These are phyloP conservation scores for Nemania serpens DNA, from an alignment of 2,329 filamentous ascomycete species.

Conservation along the genomic window DNA sequence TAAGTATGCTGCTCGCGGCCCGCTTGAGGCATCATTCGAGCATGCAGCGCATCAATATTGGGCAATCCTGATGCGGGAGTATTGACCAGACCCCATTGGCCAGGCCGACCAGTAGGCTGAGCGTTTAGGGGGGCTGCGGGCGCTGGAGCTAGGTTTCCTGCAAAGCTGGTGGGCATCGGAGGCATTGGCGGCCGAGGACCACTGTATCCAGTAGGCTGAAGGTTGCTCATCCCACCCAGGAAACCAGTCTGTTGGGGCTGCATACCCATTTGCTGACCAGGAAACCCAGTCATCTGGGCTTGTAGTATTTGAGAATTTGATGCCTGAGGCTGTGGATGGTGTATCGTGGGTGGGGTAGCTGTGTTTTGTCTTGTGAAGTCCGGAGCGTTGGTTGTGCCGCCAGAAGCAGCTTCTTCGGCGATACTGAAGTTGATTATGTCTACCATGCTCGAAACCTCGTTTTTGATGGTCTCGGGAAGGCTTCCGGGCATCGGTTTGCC, in stretches of 20 bases:
- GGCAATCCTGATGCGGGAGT: slow-evolving; percentile 86
- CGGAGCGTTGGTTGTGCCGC: slow-evolving; percentile 66
- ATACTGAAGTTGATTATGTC: slow-evolving; percentile 98
- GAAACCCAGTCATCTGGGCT: slow-evolving; percentile 70
- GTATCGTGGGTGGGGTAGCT: slow-evolving; percentile 57
- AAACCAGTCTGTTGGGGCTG: slow-evolving; percentile 75
- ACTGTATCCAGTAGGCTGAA: slow-evolving; percentile 77
- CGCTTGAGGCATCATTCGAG: slow-evolving; percentile 96
- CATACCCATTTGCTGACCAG: slow-evolving; percentile 61
- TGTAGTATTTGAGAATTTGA: slow-evolving; percentile 71
- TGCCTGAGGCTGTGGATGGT: slow-evolving; percentile 74
- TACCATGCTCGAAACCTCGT: slow-evolving; percentile 99
- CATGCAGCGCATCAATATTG: slow-evolving; percentile 90
- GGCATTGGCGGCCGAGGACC: slow-evolving; percentile 87
- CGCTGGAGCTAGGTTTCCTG: slow-evolving; percentile 67
- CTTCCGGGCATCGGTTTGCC: slow-evolving; percentile 76
- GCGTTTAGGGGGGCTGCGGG: slow-evolving; percentile 70
- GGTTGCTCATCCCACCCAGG: slow-evolving; percentile 63
- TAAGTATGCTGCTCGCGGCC: slow-evolving; percentile 84
- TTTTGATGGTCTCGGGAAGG: slow-evolving; percentile 85
- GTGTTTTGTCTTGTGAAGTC: slow-evolving; percentile 66
- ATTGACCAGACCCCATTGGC: slow-evolving; percentile 98
- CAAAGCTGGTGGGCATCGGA: slow-evolving; percentile 68
- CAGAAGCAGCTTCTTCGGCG: slow-evolving; percentile 69
- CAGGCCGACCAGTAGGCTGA: slow-evolving; percentile 91